Percentiles rank a stretch among this genome's conserved stretches.
Conservation (phyloP, 352 stramenopile genomes). For the Blastocystis sp. region DNA sequence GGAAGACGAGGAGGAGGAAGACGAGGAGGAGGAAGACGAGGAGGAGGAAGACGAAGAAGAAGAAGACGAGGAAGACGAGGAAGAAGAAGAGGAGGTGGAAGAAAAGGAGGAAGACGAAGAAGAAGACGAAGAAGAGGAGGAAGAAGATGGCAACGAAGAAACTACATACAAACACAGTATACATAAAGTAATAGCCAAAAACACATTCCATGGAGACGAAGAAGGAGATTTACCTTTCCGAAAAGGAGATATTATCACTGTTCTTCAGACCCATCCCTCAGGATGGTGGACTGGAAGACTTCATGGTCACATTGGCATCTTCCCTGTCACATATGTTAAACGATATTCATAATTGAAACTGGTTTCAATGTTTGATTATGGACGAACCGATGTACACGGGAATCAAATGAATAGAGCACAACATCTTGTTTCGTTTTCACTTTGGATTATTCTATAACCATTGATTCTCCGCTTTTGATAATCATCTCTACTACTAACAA, state of each 20-base stretch:
- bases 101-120: neutral
- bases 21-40: neutral
- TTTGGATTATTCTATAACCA: neutral
- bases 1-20: neutral
- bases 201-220: constrained; percentile 5
- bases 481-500: neutral
- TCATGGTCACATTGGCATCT: neutral
- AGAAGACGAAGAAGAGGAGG: neutral
- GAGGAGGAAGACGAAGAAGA: neutral
- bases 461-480: neutral
- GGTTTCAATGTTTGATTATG: neutral
- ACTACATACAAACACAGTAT: neutral
- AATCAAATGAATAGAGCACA: neutral
- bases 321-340: constrained; percentile 33
- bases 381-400: neutral
- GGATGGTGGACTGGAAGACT: constrained; percentile 19
- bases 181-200: neutral
- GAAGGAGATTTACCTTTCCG: constrained; percentile 17
- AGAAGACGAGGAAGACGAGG: neutral
- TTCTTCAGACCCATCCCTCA: neutral
- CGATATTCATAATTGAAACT: neutral
- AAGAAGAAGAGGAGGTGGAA: neutral
- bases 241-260: constrained; percentile 24
- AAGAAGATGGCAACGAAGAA: neutral
- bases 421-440: neutral